These are phyloP conservation scores for Boeremia lycopersici DNA, from an alignment of 2,329 filamentous ascomycete species.

Conservation along the genomic window DNA sequence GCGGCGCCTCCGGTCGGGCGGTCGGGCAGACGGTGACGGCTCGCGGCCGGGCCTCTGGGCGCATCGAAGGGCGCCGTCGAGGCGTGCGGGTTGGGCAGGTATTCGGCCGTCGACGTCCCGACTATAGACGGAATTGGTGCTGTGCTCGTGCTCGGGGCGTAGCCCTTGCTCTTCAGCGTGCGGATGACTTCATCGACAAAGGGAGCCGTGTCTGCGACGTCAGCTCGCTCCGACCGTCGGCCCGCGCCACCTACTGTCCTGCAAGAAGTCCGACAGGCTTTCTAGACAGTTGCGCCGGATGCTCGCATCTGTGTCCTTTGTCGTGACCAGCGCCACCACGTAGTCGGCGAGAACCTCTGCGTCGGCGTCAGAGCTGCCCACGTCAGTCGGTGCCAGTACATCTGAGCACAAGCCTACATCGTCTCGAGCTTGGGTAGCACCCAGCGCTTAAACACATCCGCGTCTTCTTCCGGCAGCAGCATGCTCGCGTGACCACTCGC, in stretches of 20 bases:
- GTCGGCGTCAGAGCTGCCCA: conserved; percentile 73
- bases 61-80: conserved; percentile 32
- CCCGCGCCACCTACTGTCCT: conserved; percentile 60
- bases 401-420: conserved; percentile 60
- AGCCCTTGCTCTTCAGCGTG: conserved; percentile 63
- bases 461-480: conserved; percentile 61
- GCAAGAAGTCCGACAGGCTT: conserved; percentile 77
- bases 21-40: conserved; percentile 20
- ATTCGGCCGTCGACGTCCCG: conserved; percentile 27
- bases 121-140: conserved; percentile 32
- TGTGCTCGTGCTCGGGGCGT: conserved; percentile 44
- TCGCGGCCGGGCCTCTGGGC: conserved; percentile 30
- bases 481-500: conserved; percentile 44
- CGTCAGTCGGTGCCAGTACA: background rate
- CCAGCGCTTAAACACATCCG: conserved; percentile 72
- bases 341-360: conserved; percentile 83
- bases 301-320: conserved; percentile 64
- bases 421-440: conserved; percentile 77
- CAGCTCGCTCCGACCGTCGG: conserved; percentile 7
- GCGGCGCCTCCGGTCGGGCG: conserved; percentile 16
- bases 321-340: conserved; percentile 75
- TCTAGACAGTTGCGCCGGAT: conserved; percentile 72
- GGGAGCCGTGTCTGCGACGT: conserved; percentile 57
- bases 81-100: conserved; percentile 23
- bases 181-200: conserved; percentile 76